These are phyloP conservation scores for Venustampulla echinocandica DNA, from an alignment of 495 filamentous ascomycete species.

Conservation along the genomic window DNA sequence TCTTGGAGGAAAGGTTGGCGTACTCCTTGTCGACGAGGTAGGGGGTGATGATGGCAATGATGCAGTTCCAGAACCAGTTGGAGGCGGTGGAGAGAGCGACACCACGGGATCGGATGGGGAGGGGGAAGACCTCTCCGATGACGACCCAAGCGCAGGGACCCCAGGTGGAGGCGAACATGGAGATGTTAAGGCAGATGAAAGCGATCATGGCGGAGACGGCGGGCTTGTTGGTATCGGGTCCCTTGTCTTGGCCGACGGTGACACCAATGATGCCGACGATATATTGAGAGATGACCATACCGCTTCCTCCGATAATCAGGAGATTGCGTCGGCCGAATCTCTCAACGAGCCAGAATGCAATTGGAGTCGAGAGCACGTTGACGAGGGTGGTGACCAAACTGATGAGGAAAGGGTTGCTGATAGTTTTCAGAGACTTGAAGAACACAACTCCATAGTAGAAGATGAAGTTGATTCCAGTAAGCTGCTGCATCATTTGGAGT, in stretches of 20 bases:
- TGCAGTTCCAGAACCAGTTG: conserved; percentile 79
- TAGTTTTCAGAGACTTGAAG: conserved; percentile 63
- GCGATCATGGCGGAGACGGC: conserved; percentile 64
- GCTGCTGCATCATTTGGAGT: conserved; percentile 59
- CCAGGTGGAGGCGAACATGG: conserved; percentile 73
- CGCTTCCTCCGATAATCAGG: conserved; percentile 66
- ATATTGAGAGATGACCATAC: conserved; percentile 81
- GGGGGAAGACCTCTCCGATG: conserved; percentile 79
- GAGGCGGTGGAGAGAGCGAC: conserved; percentile 73
- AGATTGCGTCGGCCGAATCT: conserved; percentile 73
- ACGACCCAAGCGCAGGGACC: conserved; percentile 67
- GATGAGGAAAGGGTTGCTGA: conserved; percentile 69
- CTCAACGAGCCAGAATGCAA: conserved; percentile 80
- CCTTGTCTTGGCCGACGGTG: conserved; percentile 42
- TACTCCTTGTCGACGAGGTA: conserved; percentile 22
- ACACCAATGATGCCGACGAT: conserved; percentile 71
- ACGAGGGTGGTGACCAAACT: conserved; percentile 73
- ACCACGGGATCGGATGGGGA: conserved; percentile 72
- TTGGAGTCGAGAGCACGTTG: conserved; percentile 73
- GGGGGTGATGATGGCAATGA: conserved; percentile 24
- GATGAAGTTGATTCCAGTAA: conserved; percentile 80
- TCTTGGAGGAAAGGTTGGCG: conserved; percentile 56
- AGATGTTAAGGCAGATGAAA: conserved; percentile 65
- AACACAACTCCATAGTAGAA: conserved; percentile 86
- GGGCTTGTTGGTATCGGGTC: conserved; percentile 16